A percentile compares a stretch with the other conserved stretches of the same genome.
These are phyloP conservation scores for Ogataea wickerhamii DNA, from an alignment of 805 yeast genomes.

Conservation along the genomic window DNA sequence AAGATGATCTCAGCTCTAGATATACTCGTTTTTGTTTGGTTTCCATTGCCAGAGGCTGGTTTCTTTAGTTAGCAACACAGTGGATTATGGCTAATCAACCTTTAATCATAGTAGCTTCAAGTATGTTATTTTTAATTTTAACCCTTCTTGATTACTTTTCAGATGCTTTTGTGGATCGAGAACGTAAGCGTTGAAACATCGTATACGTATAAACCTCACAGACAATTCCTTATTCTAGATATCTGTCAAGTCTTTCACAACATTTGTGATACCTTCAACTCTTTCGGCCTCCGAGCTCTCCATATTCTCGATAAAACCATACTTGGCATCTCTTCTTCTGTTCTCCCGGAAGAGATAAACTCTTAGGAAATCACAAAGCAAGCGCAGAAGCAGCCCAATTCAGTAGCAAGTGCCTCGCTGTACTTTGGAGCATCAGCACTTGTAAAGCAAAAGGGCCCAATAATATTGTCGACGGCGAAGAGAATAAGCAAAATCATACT, in stretches of 20 bases:
- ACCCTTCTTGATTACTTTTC: too few species aligned
- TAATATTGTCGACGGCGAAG: constrained; percentile 52
- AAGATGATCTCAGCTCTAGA: too few species aligned
- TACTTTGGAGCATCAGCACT: constrained; percentile 43
- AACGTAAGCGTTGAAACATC: too few species aligned
- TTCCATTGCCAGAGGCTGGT: too few species aligned
- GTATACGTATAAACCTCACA: too few species aligned
- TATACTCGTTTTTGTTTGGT: too few species aligned
- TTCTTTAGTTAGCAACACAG: too few species aligned
- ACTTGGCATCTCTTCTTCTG: constrained; percentile 36
- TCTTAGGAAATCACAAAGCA: constrained; percentile 30
- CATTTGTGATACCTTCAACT: constrained; percentile 30
- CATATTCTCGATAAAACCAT: constrained; percentile 19
- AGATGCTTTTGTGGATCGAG: too few species aligned
- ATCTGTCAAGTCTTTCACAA: constrained; percentile 33
- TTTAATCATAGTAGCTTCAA: too few species aligned
- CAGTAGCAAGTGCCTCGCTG: constrained; percentile 38
- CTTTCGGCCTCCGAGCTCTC: constrained; percentile 25
- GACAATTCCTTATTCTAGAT: constrained; percentile 26
- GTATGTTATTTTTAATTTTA: too few species aligned
- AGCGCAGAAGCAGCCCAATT: constrained; percentile 37
- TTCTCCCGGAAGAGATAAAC: constrained; percentile 36
- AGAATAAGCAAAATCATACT: constrained; percentile 43
- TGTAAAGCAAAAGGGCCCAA: constrained; percentile 50
- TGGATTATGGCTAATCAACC: too few species aligned